Base-by-base conservation (phyloP, 768 basidiomycete genomes). In the Termitomyces sp. region DNA sequence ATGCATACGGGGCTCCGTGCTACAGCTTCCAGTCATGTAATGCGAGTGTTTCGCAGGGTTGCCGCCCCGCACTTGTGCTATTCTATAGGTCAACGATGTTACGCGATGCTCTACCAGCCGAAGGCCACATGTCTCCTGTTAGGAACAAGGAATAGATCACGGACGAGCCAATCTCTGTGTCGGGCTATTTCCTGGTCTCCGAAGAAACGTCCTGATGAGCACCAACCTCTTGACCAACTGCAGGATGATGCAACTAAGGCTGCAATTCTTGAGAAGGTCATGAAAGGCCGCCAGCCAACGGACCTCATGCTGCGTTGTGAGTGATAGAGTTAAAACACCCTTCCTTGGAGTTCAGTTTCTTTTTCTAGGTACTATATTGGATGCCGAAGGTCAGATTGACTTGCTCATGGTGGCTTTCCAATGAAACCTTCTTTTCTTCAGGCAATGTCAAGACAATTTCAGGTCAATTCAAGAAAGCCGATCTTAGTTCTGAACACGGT, bases 241-340 rank as follows among this genome's bases (percentile, higher is more conserved):
- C 50, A 87, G 65, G 89, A 93, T 70, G 89, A 91, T 65, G 77
- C 77, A 34, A 81, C 87, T 1, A 85, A 86, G 65, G 81, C 81
- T 29, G 85, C 86, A 50, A 86, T 94, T 59, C 73, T 93, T 48
- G 91, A 92, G 65, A 91, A 89, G 62, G 86, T 90, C 58, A 86
- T 92, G 82, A 91, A 91, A 69, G 88, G 89, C 55, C 83, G 92
- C 52, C 89, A 93, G 65, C 90, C 92, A 23, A 84, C 91, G 34
- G 94, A 96, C 65, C 84, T 95, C 59, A 90, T 92, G 84, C 76
- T 97, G 58, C 85, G 93, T 64, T 96, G 95, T 95, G 68, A 76
- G 91, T 82, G 42, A 55, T 53, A 59, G 48, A 29, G 38, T 37
- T 43, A 44, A 21, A 59, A 48, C 54, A 47, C 55, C 52, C 53